phyloP scores from a whole-genome alignment of 805 yeast genomes.

The Lipomyces lipofer region DNA sequence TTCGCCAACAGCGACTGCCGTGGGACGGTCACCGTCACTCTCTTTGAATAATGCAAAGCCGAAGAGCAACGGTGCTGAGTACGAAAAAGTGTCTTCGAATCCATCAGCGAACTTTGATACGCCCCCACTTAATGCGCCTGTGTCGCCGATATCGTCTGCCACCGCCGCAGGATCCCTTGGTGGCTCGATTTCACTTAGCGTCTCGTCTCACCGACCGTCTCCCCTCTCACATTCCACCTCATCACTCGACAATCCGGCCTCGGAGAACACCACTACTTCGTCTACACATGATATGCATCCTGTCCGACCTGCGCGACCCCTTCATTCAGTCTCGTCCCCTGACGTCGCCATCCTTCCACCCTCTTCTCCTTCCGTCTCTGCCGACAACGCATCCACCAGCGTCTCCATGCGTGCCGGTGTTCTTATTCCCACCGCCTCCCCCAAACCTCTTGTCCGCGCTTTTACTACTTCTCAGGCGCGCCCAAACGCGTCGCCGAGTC shows the following conservation, averaged over 20 bases:
- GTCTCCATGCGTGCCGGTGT: neutral
- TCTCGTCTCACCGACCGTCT: neutral
- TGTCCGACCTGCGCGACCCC: neutral
- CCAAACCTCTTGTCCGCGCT: neutral
- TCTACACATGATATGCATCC: neutral
- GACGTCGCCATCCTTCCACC: slow-evolving; percentile 1
- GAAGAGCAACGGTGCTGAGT: no score
- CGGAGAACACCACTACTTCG: no score
- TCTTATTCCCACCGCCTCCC: neutral
- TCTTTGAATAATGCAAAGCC: no score
- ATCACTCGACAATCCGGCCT: neutral
- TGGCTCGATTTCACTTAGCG: neutral
- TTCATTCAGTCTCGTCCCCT: neutral
- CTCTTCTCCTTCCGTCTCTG: neutral
- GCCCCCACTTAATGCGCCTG: neutral
- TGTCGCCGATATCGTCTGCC: neutral
- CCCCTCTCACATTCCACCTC: neutral
- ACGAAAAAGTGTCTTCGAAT: no score
- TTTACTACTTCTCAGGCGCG: neutral
- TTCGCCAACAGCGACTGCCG: neutral
- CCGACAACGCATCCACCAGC: neutral
- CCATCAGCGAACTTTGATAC: no score
- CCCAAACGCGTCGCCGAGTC: neutral
- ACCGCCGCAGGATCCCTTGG: no score
- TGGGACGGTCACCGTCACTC: neutral